phyloP scores from a whole-genome alignment of 768 basidiomycete genomes.

The Russula dissimulans region DNA sequence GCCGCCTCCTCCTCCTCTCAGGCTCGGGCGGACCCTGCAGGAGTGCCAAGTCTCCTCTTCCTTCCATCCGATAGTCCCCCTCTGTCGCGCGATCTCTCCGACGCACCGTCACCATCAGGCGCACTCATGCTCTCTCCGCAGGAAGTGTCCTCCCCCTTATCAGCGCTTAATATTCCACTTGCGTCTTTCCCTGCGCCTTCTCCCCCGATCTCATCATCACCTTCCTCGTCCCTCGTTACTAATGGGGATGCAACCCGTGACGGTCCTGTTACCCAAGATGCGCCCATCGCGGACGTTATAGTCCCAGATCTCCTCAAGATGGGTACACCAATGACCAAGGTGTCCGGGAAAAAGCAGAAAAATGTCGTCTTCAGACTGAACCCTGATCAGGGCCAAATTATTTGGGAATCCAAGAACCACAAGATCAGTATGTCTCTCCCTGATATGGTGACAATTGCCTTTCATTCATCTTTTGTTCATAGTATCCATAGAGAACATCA shows the following conservation, averaged over 20 bases:
- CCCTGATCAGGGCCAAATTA: constrained; percentile 70
- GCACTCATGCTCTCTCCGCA: neutral
- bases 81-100: neutral
- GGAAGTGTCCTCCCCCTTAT: neutral
- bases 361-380: constrained; percentile 62
- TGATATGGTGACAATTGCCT: neutral
- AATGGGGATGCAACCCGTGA: neutral
- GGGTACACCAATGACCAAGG: constrained; percentile 74
- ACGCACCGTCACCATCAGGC: neutral
- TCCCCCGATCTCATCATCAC: neutral
- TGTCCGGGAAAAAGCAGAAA: constrained; percentile 70
- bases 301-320: constrained; percentile 51
- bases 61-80: neutral
- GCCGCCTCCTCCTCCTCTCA: neutral
- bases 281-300: constrained; percentile 30
- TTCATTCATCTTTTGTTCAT: neutral
- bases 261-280: neutral
- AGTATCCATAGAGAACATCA: constrained; percentile 84
- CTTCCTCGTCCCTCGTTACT: neutral
- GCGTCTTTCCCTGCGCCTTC: neutral
- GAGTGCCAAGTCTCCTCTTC: constrained; percentile 5
- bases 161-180: neutral
- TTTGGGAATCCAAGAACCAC: constrained; percentile 66
- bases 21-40: neutral
- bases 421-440: constrained; percentile 44